Percentiles rank a stretch among this genome's conserved stretches.
Conservation (phyloP, 257 asterid genomes). For the Solanum gracilifrons region DNA sequence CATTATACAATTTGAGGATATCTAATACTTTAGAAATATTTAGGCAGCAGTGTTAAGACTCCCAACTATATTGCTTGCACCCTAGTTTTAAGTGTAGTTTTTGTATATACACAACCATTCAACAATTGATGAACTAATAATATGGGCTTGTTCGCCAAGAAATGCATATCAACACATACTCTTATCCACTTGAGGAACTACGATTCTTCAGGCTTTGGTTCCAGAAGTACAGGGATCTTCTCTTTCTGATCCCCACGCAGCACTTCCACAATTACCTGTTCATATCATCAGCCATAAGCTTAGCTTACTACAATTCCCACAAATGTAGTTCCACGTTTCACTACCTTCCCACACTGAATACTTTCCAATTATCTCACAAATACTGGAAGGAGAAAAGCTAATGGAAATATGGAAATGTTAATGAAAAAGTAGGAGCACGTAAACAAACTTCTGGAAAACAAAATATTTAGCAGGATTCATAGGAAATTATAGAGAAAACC, state of each 20-base stretch:
- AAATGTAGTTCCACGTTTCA: not conserved
- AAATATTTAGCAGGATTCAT: not conserved
- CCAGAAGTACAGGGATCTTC: slow-evolving; percentile 80
- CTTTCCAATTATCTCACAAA: not conserved
- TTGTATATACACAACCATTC: slow-evolving; percentile 2
- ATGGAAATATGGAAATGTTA: not conserved
- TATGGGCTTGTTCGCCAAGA: not conserved
- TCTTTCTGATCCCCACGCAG: slow-evolving; percentile 85
- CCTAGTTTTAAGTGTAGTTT: not conserved
- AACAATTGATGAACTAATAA: not conserved
- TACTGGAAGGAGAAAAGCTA: not conserved
- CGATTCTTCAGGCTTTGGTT: slow-evolving; percentile 87
- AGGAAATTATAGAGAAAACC: not conserved
- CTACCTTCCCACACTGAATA: not conserved
- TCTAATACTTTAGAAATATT: not conserved
- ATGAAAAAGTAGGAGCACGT: not conserved
- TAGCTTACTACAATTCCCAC: not conserved
- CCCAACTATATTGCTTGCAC: not conserved
- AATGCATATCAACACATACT: not conserved
- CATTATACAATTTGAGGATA: not conserved
- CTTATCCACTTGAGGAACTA: slow-evolving; percentile 7
- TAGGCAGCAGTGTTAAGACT: not conserved
- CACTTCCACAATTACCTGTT: slow-evolving; percentile 80
- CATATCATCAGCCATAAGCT: not conserved
- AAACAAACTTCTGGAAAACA: not conserved